Evolutionary conservation across 768 basidiomycete species (phyloP).

Genomic region (Boletus sp.): DNA sequence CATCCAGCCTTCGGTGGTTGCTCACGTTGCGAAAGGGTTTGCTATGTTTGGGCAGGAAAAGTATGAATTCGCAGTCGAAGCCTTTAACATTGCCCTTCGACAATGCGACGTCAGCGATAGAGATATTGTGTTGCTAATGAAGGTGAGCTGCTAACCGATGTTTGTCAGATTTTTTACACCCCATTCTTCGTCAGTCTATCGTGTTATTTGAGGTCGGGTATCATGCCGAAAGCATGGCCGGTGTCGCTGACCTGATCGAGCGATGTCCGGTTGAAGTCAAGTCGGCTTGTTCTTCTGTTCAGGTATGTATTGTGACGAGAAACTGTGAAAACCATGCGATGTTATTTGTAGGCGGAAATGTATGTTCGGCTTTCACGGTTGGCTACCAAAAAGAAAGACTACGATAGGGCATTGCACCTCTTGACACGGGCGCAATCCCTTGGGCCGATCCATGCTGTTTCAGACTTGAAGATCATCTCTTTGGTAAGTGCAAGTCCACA

Average conservation of each 20-base stretch:
- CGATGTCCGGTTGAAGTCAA: conserved; percentile 2
- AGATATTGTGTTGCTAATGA: conserved; percentile 1
- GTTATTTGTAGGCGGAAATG: conserved; percentile 5
- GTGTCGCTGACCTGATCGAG: conserved; percentile 3
- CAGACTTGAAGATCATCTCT: neutral
- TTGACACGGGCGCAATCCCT: conserved; percentile 1
- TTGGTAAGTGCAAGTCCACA: neutral
- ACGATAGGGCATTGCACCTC: neutral
- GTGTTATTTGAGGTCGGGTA: conserved; percentile 9
- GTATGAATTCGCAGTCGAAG: conserved; percentile 2
- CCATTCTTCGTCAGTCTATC: neutral
- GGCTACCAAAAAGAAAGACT: neutral
- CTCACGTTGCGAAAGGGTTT: conserved; percentile 7
- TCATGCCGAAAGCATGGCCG: conserved; percentile 13
- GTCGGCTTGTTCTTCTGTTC: neutral
- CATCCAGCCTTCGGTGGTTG: conserved; percentile 9
- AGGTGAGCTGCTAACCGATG: neutral
- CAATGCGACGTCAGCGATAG: conserved; percentile 7
- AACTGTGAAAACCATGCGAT: neutral
- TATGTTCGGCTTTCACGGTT: conserved; percentile 2
- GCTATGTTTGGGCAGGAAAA: conserved; percentile 9
- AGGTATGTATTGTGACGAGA: neutral
- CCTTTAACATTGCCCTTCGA: conserved; percentile 9
- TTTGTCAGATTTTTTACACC: neutral
- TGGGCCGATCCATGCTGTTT: neutral